Evolutionary conservation across 129 eudicot species (phyloP), one percentile per base, ranked within the genome.

Genomic region (Helichrysum umbraculigerum): DNA sequence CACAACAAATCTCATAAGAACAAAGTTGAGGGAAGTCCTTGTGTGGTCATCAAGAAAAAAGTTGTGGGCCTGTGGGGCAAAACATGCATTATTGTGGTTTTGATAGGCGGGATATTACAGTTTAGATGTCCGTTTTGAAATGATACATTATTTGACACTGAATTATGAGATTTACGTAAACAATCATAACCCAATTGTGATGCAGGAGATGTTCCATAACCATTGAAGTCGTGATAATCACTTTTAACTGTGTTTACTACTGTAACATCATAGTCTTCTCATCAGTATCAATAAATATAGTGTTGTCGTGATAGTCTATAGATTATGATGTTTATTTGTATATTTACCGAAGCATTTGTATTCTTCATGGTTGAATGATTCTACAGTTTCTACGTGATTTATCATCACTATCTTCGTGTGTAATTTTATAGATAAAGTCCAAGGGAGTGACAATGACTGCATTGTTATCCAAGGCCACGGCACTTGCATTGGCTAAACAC

Each of bases 381-480:
- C 19, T 2, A 47, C 5, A 37, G 34, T 39, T 73, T 44, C 19
- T 2, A 47, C 5, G 52, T 76, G 25, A 51, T 68, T 16, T 35
- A 76, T 12, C 44, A 39, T 79, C 52, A 39, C 11, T 47, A 21
- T 71, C 17, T 34, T n/a, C 7, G 11, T 22, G 7, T 32, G 30
- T 41, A 14, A 62, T 33, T 70, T 30, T 42, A 6, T 75, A 94
- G 99, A 83, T 94, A 19, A 94, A 94, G 85, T 74, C 96, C 1
- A 93, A 93, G 88, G 98, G 98, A 71, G 97, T 93, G 86, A 94
- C 96, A 1, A 91, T 91, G 97, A 94, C 97, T 0, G 99, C 99
- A 28, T 57, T 91, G 83, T 73, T 94, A 76, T 97, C 97, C 22
- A 94, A 94, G 86, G 99, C 99, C 7, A 89, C 97, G 0, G 97